Evolutionary conservation across 495 filamentous ascomycete genomes (phyloP).

Genomic region (Talaromyces trachyspermus): DNA sequence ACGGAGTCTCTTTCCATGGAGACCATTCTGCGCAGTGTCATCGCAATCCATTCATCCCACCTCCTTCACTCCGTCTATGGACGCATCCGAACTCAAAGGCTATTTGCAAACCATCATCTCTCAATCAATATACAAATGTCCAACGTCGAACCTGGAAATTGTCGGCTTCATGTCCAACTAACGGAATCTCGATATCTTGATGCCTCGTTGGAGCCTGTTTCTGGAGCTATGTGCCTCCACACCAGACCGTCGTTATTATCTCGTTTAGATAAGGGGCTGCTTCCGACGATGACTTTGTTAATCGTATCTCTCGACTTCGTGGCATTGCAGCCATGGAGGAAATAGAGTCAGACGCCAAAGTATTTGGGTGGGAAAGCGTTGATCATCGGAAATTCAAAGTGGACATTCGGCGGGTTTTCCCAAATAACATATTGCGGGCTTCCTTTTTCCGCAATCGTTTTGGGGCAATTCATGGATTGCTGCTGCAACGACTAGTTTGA

Average conservation of each 20-base stretch:
- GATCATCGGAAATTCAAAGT: conserved; percentile 48
- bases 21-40: conserved; percentile 59
- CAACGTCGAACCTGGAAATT: conserved; percentile 55
- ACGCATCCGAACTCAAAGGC: conserved; percentile 44
- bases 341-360: conserved; percentile 50
- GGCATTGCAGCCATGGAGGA: conserved; percentile 53
- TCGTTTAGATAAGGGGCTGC: conserved; percentile 30
- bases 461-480: conserved; percentile 65
- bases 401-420: conserved; percentile 53
- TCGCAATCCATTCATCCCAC: conserved; percentile 64
- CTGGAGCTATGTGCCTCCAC: conserved; percentile 31
- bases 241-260: conserved; percentile 39
- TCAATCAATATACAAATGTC: conserved; percentile 48
- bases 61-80: conserved; percentile 55
- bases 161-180: conserved; percentile 58
- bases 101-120: conserved; percentile 51
- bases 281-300: conserved; percentile 45
- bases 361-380: conserved; percentile 53
- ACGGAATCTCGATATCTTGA: conserved; percentile 48
- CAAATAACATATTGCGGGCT: conserved; percentile 49
- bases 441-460: conserved; percentile 54
- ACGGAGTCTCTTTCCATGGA: conserved; percentile 62
- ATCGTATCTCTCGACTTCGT: conserved; percentile 49
- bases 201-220: conserved; percentile 62
- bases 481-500: conserved; percentile 59